phyloP scores from a whole-genome alignment of 2,329 filamentous ascomycete genomes.

The Fusarium beomiforme region DNA sequence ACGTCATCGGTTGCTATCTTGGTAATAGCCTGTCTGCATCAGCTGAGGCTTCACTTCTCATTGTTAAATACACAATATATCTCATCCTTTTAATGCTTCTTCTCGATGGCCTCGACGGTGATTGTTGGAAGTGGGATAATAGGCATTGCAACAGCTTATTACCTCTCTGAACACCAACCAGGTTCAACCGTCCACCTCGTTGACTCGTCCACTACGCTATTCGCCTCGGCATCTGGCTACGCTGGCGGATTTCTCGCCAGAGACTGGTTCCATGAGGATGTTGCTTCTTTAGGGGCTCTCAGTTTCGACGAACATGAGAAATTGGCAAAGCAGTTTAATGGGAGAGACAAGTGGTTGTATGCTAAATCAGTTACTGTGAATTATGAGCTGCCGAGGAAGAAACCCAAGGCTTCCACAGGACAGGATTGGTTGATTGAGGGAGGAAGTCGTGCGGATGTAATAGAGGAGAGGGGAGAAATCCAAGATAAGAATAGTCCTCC shows the following conservation, averaged over 20 bases:
- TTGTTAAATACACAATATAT: not conserved
- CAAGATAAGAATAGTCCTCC: slow-evolving; percentile 47
- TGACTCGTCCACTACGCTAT: slow-evolving; percentile 64
- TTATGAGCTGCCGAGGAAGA: slow-evolving; percentile 51
- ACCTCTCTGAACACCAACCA: slow-evolving; percentile 65
- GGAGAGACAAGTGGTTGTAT: slow-evolving; percentile 63
- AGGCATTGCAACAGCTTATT: slow-evolving; percentile 76
- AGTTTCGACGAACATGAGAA: slow-evolving; percentile 75
- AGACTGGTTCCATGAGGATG: slow-evolving; percentile 74
- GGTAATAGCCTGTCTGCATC: slow-evolving; percentile 6
- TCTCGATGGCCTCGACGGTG: slow-evolving; percentile 62
- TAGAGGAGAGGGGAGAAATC: slow-evolving; percentile 49
- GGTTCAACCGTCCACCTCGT: slow-evolving; percentile 58
- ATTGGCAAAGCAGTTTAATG: slow-evolving; percentile 69
- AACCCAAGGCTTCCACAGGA: slow-evolving; percentile 53
- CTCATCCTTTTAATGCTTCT: not conserved
- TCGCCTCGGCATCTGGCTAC: slow-evolving; percentile 78
- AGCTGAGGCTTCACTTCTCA: not conserved
- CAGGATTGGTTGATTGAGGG: slow-evolving; percentile 75
- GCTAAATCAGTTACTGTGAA: slow-evolving; percentile 67
- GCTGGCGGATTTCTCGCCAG: slow-evolving; percentile 78
- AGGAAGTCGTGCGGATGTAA: slow-evolving; percentile 65
- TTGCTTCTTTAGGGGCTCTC: slow-evolving; percentile 69
- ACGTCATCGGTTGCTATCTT: slow-evolving; percentile 33
- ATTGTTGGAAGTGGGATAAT: slow-evolving; percentile 78